Conservation (phyloP, 2,329 filamentous ascomycete species). For the Xylaria sp. region DNA sequence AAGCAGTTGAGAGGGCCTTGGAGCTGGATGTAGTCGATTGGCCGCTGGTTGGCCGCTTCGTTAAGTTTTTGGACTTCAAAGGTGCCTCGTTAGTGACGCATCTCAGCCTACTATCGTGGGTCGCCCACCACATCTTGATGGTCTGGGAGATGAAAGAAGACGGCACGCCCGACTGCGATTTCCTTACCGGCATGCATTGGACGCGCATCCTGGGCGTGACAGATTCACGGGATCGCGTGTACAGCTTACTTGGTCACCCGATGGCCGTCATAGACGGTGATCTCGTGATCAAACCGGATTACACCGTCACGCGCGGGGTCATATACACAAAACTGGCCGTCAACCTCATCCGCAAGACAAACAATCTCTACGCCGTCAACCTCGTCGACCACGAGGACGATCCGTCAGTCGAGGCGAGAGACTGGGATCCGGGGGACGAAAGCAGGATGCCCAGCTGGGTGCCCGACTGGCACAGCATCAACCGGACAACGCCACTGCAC, state of each 20-base stretch:
- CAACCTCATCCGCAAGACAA: conserved; percentile 23
- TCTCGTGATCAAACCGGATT: conserved; percentile 20
- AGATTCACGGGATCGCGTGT: conserved; percentile 26
- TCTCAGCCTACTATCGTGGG: conserved; percentile 17
- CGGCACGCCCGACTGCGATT: conserved; percentile 26
- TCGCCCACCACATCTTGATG: conserved; percentile 26
- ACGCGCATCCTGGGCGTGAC: conserved; percentile 26
- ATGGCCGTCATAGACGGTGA: conserved; percentile 20
- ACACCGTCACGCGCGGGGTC: conserved; percentile 23
- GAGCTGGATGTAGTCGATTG: conserved; percentile 22
- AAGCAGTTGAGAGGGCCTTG: background rate
- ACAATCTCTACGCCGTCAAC: conserved; percentile 23
- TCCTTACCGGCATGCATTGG: conserved; percentile 30
- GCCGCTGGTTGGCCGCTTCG: conserved; percentile 20
- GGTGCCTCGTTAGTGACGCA: conserved; percentile 26
- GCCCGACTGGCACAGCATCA: conserved; percentile 29
- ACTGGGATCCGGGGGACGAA: conserved; percentile 24
- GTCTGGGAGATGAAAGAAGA: conserved; percentile 27
- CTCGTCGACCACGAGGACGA: conserved; percentile 26
- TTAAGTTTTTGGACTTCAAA: conserved; percentile 18
- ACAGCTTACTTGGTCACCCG: conserved; percentile 20
- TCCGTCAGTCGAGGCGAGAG: conserved; percentile 5
- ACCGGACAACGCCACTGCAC: conserved; percentile 24
- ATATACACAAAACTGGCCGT: conserved; percentile 21
- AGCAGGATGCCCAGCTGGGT: conserved; percentile 28